Percentiles rank a stretch among this genome's conserved stretches.
phyloP scores from a whole-genome alignment of 495 filamentous ascomycete genomes.

The Pyronema omphalodes region DNA sequence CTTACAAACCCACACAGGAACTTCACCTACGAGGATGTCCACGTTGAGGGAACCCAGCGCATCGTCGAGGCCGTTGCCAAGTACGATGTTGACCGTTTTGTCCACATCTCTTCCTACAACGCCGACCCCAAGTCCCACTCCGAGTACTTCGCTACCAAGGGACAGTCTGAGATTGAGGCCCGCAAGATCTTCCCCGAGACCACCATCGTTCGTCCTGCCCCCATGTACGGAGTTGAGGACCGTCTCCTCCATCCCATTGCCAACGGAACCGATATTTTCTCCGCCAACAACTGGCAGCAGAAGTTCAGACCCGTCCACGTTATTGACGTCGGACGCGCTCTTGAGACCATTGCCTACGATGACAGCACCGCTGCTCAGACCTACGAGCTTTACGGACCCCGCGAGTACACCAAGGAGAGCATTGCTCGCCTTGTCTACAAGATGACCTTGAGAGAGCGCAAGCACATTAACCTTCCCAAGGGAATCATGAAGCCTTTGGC shows the following conservation, averaged over 20 bases:
- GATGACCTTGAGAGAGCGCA: constrained; percentile 76
- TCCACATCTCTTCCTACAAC: constrained; percentile 93
- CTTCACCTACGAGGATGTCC: constrained; percentile 79
- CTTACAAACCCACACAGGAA: constrained; percentile 39
- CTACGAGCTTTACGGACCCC: constrained; percentile 86
- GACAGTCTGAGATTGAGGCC: constrained; percentile 60
- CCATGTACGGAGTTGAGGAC: constrained; percentile 90
- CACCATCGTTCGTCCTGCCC: constrained; percentile 87
- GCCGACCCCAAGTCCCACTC: constrained; percentile 63
- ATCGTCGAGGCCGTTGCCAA: constrained; percentile 94
- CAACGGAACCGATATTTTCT: constrained; percentile 57
- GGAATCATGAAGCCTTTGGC: constrained; percentile 50
- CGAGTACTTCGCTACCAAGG: constrained; percentile 82
- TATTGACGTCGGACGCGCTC: constrained; percentile 70
- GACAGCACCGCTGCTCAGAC: constrained; percentile 81
- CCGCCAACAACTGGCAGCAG: constrained; percentile 82
- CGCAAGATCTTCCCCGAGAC: constrained; percentile 92
- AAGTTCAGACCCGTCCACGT: constrained; percentile 80
- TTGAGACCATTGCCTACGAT: constrained; percentile 75
- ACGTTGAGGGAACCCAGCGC: constrained; percentile 84
- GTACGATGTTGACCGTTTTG: constrained; percentile 93
- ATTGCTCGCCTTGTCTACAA: constrained; percentile 73
- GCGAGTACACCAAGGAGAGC: constrained; percentile 75
- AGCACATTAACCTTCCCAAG: constrained; percentile 87
- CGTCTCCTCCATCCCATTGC: constrained; percentile 75